Evolutionary conservation across 192 early-diverging fungal species (phyloP).

Genomic region (Coemansia nantahalensis): DNA sequence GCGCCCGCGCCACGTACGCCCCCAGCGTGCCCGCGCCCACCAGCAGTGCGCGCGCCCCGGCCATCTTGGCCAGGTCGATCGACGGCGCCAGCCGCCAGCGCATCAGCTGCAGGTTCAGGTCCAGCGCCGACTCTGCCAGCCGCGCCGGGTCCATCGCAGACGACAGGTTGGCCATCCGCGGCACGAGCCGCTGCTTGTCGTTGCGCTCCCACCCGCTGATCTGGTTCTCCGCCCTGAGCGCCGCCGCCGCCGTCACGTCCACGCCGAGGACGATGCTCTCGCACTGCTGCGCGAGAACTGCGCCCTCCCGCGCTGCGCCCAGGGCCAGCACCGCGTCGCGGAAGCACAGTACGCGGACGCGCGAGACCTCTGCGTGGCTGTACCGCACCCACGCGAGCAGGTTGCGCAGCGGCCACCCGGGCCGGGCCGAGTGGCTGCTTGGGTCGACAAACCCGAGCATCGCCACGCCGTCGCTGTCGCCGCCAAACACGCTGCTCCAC

Average conservation of each 20-base stretch:
- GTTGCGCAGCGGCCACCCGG: conserved; percentile 95
- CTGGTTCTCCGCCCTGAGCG: conserved; percentile 11
- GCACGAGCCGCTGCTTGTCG: conserved; percentile 69
- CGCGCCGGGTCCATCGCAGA: conserved; percentile 85
- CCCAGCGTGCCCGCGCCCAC: conserved; percentile 95
- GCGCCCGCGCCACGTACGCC: conserved; percentile 81
- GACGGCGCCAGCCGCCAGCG: conserved; percentile 89
- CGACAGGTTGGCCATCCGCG: conserved; percentile 79
- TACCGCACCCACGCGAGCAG: conserved; percentile 61
- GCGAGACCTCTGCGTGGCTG: conserved; percentile 9
- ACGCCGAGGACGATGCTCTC: conserved; percentile 42
- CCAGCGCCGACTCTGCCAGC: conserved; percentile 86
- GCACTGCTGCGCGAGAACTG: conserved; percentile 7
- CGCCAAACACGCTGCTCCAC: conserved; percentile 21
- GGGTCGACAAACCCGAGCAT: conserved; percentile 86
- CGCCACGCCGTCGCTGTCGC: conserved; percentile 2
- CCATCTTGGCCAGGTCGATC: conserved; percentile 78
- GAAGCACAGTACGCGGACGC: conserved; percentile 34
- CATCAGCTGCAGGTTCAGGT: conserved; percentile 96
- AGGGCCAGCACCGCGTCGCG: conserved; percentile 20
- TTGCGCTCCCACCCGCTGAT: conserved; percentile 94
- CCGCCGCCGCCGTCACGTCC: conserved; percentile 14
- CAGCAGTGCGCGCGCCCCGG: conserved; percentile 74
- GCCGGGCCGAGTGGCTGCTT: conserved; percentile 65
- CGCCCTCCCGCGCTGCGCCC: neutral